Evolutionary conservation across 2,329 filamentous ascomycete species (phyloP), one percentile per base, ranked within the genome.

Genomic region (Emmonsia crescens): DNA sequence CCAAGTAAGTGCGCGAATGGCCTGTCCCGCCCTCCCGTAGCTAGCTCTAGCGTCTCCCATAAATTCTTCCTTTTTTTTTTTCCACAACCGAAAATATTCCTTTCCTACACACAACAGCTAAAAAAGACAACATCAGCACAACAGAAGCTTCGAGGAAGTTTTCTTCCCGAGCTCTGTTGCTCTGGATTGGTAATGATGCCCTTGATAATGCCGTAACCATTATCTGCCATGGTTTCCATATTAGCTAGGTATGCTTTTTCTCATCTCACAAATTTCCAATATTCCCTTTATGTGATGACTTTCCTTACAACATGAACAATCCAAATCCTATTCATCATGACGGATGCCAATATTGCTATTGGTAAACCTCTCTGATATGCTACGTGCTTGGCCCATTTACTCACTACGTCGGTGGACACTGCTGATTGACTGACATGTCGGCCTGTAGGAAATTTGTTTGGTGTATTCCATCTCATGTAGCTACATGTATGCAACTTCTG

Each of bases 261-360:
- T 14, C n/a, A n/a, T n/a, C 4, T 14, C 33, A 8, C n/a, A 6
- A 24, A 10, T 52, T 52, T 6, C 24, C 51, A 12, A 16, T 55
- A 3, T 59, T 24, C 29, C 38, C 38, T 29, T 57, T 61, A 55
- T 67, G 70, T 71, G 73, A 80, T 74, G 78, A 81, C 76, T 73
- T 69, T 29, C 38, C 19, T 71, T 65, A 69, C 66, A 68, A 77
- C 68, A 57, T 57, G 74, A 81, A 82, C 80, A 82, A 82, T 83
- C 80, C 80, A 83, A 82, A 74, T 79, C 81, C 81, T 80, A 83
- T 75, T 71, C 70, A 66, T 74, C 75, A 71, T 83, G 80, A 78
- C 78, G 81, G 80, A 81, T 71, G 71, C 69, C 66, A 48, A 71
- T 70, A 69, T 68, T 76, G 82, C 75, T 82, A 82, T 56, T 56